Evolutionary conservation across 2,329 filamentous ascomycete species (phyloP).

Genomic region (Aspergillus arachidicola): DNA sequence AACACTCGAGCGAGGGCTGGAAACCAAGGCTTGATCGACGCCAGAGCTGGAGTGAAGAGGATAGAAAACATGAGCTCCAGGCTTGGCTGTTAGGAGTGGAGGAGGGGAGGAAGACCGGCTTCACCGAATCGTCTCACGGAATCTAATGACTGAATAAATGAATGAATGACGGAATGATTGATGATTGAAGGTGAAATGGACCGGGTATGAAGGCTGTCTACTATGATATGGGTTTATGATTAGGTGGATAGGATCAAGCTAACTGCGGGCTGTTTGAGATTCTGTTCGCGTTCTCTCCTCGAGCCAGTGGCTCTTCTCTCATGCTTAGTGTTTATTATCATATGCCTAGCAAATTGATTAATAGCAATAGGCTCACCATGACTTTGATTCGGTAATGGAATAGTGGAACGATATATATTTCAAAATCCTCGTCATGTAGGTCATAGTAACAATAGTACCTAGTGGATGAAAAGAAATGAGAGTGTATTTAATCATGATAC

Average conservation of each 20-base stretch:
- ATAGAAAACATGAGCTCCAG: conserved; percentile 62
- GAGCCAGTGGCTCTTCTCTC: no score
- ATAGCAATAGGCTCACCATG: neutral
- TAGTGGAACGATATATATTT: neutral
- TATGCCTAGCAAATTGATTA: neutral
- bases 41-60: conserved; percentile 46
- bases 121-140: conserved; percentile 56
- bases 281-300: neutral
- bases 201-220: neutral
- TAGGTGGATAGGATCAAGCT: neutral
- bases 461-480: neutral
- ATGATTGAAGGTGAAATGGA: neutral
- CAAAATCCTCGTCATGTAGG: neutral
- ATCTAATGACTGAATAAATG: neutral
- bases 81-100: conserved; percentile 35
- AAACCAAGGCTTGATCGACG: conserved; percentile 31
- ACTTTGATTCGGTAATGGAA: neutral
- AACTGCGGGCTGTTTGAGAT: neutral
- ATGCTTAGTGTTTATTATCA: neutral
- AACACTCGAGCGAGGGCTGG: conserved; percentile 26
- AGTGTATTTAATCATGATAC: neutral
- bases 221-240: neutral
- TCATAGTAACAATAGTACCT: neutral
- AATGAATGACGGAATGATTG: neutral
- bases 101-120: conserved; percentile 57